Conservation (phyloP, 78 protist species). For the Pigoraptor vietnamica region DNA sequence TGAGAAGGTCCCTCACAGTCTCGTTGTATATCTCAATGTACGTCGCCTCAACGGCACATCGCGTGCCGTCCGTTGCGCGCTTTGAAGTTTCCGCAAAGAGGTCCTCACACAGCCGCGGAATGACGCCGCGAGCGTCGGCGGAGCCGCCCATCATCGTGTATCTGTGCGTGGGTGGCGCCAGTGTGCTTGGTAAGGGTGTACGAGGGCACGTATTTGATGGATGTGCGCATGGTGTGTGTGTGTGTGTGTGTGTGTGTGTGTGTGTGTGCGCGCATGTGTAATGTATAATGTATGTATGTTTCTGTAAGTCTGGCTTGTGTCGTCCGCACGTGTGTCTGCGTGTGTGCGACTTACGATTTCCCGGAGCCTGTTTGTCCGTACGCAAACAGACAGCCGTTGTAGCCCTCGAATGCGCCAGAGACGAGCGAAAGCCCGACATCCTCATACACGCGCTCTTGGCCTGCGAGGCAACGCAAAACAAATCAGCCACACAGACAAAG, state of each 20-base stretch:
- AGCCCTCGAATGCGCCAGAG: slow-evolving; percentile 44
- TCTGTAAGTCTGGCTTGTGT: too few species aligned
- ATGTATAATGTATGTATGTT: not conserved
- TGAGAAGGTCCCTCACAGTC: not conserved
- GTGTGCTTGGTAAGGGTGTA: too few species aligned
- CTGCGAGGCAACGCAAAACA: not conserved
- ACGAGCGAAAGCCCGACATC: slow-evolving; percentile 44
- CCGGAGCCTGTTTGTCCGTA: slow-evolving; percentile 68
- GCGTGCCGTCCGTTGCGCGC: not conserved
- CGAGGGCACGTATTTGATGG: too few species aligned
- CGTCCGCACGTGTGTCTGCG: too few species aligned
- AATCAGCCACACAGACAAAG: too few species aligned
- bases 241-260: not conserved
- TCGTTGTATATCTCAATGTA: slow-evolving; percentile 76
- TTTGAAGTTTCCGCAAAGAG: not conserved
- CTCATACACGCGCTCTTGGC: slow-evolving; percentile 44
- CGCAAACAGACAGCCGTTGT: slow-evolving; percentile 66
- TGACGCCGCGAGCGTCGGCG: slow-evolving; percentile 11
- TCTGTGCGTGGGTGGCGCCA: too few species aligned
- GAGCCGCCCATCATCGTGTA: slow-evolving; percentile 27
- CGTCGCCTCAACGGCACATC: not conserved
- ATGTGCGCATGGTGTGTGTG: not conserved
- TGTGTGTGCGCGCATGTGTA: not conserved
- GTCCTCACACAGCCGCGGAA: slow-evolving; percentile 34
- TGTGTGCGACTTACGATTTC: not conserved